Evolutionary conservation across 2,329 filamentous ascomycete species (phyloP), one percentile per base, ranked within the genome.

Genomic region (Chlorencoelia australis): DNA sequence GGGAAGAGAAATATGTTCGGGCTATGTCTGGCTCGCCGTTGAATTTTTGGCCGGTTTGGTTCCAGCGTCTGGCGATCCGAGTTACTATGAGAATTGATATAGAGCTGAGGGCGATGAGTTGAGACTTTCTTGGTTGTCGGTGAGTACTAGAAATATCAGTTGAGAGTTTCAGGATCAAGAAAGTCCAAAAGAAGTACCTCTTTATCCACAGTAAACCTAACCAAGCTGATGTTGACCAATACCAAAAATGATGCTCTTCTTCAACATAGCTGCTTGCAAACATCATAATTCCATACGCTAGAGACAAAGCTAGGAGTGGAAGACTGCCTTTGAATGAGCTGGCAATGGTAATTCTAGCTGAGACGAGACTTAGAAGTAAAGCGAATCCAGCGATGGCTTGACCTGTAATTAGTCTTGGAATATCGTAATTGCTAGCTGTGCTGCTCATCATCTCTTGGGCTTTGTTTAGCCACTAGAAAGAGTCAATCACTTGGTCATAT

Each of bases 201-300:
- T 65, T 68, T 27, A 71, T 45, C 20, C 65, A 66, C 9, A 80
- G 60, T 19, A 68, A 63, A 2, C 66, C 60, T 20, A 82, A 54
- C 83, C 83, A 93, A 5, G 75, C 71, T 0, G 81, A 78, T 0
- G 80, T 73, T 1, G 75, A 62, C 87, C 89, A 96, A 61, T 98
- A 96, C 91, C 91, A 98, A 57, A 94, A 95, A 48, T 96, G 86
- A 33, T 98, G 91, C 58, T 98, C 91, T 61, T 98, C 91, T 59
- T 98, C 91, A 2, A 98, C 86, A 57, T 91, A 98, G 54, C 88
- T 96, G 56, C 85, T 94, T 7, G 88, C 89, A 61, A 96, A 96
- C 88, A 96, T 96, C 76, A 95, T 93, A 24, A 75, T 58, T 2
- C 79, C 77, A 54, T 96, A 94, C 0, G 71, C 59, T 0, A 78